Evolutionary conservation across 225 moss, liverwort and hornwort species (phyloP).

Genomic region (Thuidium tamariscinum): DNA sequence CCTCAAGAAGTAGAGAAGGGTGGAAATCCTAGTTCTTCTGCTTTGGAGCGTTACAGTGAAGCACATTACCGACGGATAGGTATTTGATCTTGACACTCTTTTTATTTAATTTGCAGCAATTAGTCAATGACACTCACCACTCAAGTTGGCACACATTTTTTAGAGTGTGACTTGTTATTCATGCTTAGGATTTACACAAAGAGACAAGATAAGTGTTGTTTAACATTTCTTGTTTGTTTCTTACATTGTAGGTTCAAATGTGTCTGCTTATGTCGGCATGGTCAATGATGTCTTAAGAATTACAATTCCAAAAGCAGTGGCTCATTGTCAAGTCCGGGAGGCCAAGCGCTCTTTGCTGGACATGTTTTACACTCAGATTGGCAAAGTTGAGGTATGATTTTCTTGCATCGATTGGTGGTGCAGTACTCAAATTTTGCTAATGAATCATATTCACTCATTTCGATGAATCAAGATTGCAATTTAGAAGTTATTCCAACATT

Average conservation of each 20-base stretch:
- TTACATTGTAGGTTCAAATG: constrained; percentile 47
- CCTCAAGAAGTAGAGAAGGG: constrained; percentile 85
- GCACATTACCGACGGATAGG: constrained; percentile 80
- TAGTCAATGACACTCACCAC: neutral
- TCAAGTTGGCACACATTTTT: neutral
- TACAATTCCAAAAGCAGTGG: constrained; percentile 69
- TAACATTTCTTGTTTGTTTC: neutral
- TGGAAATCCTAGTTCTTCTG: constrained; percentile 33
- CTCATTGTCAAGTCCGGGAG: constrained; percentile 80
- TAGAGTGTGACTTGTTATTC: neutral
- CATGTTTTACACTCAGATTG: constrained; percentile 58
- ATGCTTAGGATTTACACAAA: neutral
- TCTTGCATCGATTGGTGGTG: neutral
- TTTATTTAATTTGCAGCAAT: neutral
- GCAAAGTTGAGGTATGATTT: constrained; percentile 43
- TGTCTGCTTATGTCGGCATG: constrained; percentile 73
- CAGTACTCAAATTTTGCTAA: neutral
- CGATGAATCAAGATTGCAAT: neutral
- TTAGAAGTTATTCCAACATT: neutral
- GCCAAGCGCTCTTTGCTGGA: constrained; percentile 65
- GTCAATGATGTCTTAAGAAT: constrained; percentile 55
- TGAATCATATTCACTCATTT: neutral
- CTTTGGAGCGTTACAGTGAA: constrained; percentile 70
- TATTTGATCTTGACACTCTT: neutral
- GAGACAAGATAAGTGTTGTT: neutral